Evolutionary conservation across 2,329 filamentous ascomycete species (phyloP), one percentile per base, ranked within the genome.

Genomic region (Fusarium nelsonii): DNA sequence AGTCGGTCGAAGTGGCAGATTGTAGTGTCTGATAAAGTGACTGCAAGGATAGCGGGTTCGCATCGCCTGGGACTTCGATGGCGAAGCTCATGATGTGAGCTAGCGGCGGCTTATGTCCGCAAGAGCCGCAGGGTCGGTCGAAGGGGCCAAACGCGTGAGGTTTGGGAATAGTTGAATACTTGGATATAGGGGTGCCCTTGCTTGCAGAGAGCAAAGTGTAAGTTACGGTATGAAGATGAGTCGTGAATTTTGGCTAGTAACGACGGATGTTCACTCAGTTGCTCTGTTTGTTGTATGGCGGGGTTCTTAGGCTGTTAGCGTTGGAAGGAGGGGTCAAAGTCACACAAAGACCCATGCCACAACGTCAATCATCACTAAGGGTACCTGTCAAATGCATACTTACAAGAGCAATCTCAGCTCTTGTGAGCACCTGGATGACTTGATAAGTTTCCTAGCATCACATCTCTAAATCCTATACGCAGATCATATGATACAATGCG

Each of bases 51-150:
- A 94, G 82, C 56, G 92, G 91, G 71, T 85, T 93, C 44, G 93
- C 91, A 81, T 96, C 93, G 69, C 92, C 94, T 8, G 92, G 87
- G 63, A 93, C 89, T 82, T 97, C 93, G 76, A 97, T 89, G 63
- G 87, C 81, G 78, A 90, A 90, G 77, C 84, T 88, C 91, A 93
- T 93, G 75, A 63, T 77, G 61, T 65, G 63, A 63, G 65, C 72
- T 62, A 59, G 60, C 50, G 28, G 56, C 36, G 48, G 64, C 68
- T 59, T 64, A 55, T 64, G 64, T 70, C 72, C 60, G 57, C 59
- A 26, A 57, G 63, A 64, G 53, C 70, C 49, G 50, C 63, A 63
- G 45, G 49, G 51, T 37, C 45, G 40, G 58, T 63, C 26, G 58
- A 50, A 65, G 44, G 50, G 33, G 40, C 37, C 49, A 62, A 52